phyloP scores from a whole-genome alignment of 345 rosid species.

The Isatis tinctoria region DNA sequence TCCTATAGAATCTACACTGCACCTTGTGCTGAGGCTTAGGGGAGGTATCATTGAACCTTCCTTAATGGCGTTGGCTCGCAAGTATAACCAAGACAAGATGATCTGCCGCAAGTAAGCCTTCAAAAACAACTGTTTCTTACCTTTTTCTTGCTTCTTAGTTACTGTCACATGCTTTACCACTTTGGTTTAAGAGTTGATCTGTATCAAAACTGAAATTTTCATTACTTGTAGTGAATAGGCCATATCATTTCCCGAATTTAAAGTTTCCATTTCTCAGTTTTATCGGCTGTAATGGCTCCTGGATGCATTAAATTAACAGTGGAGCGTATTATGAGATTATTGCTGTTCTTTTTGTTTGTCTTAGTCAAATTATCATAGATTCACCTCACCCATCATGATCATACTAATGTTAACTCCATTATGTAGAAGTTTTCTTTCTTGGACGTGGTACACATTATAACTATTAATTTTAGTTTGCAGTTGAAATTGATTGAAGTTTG shows the following conservation, averaged over 20 bases:
- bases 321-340: not conserved
- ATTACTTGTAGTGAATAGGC: not conserved
- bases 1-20: slow-evolving; percentile 58
- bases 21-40: slow-evolving; percentile 72
- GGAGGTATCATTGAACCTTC: slow-evolving; percentile 78
- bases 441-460: not conserved
- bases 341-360: not conserved
- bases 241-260: not conserved
- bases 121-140: not conserved
- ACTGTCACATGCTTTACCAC: not conserved
- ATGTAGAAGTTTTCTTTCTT: not conserved
- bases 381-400: not conserved
- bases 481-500: not conserved
- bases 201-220: not conserved
- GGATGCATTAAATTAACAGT: not conserved
- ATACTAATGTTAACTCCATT: not conserved
- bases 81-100: slow-evolving; percentile 70
- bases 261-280: not conserved
- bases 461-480: not conserved
- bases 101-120: slow-evolving; percentile 70
- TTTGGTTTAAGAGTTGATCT: too few relatives aligned
- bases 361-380: not conserved
- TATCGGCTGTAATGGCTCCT: not conserved
- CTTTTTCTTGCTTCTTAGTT: not conserved
- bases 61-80: slow-evolving; percentile 68